Base-by-base conservation (phyloP, 2,329 filamentous ascomycete genomes). In the Cryphonectria radicalis region DNA sequence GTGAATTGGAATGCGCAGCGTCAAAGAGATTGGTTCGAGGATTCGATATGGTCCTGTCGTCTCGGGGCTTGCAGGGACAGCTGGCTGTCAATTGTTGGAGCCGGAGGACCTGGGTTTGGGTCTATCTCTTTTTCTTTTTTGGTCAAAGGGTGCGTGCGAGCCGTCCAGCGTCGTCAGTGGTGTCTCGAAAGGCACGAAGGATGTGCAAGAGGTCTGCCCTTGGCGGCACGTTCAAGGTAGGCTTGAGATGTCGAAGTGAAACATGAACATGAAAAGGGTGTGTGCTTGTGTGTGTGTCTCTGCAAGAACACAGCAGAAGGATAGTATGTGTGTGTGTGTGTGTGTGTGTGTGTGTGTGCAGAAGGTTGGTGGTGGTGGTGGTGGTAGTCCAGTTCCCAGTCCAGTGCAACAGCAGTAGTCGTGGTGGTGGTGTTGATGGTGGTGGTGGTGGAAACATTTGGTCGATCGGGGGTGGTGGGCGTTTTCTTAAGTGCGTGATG, bases 401-500 rank as follows among this genome's bases (percentile, higher is more conserved):
- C 37, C 40, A 40, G 40, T 40, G 22, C 37, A 40, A 22, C 22
- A 25, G 46, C 43, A 37, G 37, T 6, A 40, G n/a, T 64, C 40
- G 43, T 65, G 66, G n/a, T 43, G 67, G 66, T 53, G 67, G 67
- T 70, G 63, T 53, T 55, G 66, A 17, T 50, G 46, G 46, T 50
- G 46, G 22, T 50, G 64, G 68, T 73, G 72, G 67, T 72, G 70
- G 65, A 66, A 68, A 72, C 55, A 65, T 42, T 46, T 71, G 69
- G 69, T 53, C 69, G 46, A 35, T 57, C 50, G 67, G 68, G 71
- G 71, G 69, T 67, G 69, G 42, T 60, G 59, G 72, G 55, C 63
- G 66, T 69, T 73, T 73, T 71, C 69, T 71, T 70, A 68, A 73
- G 69, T 69, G 72, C 66, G 67, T 64, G 72, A 67, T 73, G 67